These are phyloP conservation scores for Pontederia crassipes DNA, from an alignment of 176 grass and related monocot genomes.

Conservation along the genomic window DNA sequence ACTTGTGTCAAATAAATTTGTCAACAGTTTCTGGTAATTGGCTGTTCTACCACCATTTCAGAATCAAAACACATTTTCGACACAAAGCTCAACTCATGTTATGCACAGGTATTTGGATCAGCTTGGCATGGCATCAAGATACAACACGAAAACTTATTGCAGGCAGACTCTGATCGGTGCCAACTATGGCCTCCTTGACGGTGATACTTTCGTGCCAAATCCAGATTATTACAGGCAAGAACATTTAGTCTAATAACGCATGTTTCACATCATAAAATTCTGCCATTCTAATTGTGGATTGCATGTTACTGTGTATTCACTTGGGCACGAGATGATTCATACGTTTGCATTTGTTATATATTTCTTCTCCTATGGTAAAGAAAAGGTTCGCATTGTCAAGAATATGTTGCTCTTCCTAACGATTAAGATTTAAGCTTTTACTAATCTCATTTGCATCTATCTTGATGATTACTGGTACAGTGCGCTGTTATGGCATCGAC, in stretches of 20 bases:
- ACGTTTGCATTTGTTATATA: not conserved
- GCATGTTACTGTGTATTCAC: not conserved
- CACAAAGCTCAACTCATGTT: not conserved
- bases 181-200: constrained; percentile 63
- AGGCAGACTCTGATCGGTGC: constrained; percentile 70
- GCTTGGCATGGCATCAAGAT: constrained; percentile 66
- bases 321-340: not conserved
- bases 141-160: constrained; percentile 68
- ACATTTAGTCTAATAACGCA: constrained; percentile 2
- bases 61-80: not conserved
- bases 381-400: no score
- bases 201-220: constrained; percentile 54
- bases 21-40: constrained; percentile 56
- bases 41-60: not conserved
- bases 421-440: no score
- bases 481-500: constrained; percentile 60
- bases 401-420: no score
- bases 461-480: constrained; percentile 20
- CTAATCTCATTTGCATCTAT: not conserved
- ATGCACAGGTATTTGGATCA: constrained; percentile 61
- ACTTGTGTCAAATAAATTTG: constrained; percentile 58
- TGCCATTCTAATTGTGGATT: not conserved
- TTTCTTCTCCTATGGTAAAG: not conserved
- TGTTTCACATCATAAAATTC: not conserved
- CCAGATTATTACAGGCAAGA: constrained; percentile 71